phyloP scores from a whole-genome alignment of 306 rosid genomes.

The Trichosanthes cucumerina region DNA sequence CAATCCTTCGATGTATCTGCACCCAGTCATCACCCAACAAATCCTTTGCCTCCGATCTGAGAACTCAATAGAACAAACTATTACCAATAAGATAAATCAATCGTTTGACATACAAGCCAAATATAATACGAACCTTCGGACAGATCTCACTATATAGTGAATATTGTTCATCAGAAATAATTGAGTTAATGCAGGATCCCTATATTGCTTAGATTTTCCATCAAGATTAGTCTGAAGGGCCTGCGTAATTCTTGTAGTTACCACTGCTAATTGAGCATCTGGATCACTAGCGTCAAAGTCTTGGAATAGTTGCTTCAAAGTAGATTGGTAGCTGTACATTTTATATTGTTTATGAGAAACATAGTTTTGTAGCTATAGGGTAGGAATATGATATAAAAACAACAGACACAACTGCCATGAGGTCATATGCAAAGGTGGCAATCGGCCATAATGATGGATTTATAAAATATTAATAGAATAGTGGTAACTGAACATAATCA shows the following conservation, averaged over 20 bases:
- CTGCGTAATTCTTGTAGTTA: constrained; percentile 86
- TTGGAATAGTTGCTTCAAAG: constrained; percentile 71
- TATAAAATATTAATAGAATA: neutral
- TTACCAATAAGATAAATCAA: neutral
- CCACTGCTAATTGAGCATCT: constrained; percentile 54
- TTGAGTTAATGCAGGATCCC: constrained; percentile 80
- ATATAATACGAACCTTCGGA: constrained; percentile 51
- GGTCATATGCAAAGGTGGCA: neutral
- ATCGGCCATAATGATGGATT: neutral
- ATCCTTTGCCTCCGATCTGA: constrained; percentile 94
- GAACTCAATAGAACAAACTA: neutral
- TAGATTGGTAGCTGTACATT: constrained; percentile 62
- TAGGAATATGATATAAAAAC: neutral
- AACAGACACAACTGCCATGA: neutral
- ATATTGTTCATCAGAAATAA: constrained; percentile 95
- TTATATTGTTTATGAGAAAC: neutral
- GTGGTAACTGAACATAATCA: neutral
- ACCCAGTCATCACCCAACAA: constrained; percentile 99
- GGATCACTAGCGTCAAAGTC: constrained; percentile 56
- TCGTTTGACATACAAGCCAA: neutral
- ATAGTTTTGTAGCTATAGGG: neutral
- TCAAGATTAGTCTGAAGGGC: constrained; percentile 94
- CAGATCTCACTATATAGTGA: constrained; percentile 95
- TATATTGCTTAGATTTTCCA: constrained; percentile 93
- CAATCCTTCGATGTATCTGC: constrained; percentile 93